phyloP scores from a whole-genome alignment of 2,329 filamentous ascomycete genomes.

The Calonectria pteridis region DNA sequence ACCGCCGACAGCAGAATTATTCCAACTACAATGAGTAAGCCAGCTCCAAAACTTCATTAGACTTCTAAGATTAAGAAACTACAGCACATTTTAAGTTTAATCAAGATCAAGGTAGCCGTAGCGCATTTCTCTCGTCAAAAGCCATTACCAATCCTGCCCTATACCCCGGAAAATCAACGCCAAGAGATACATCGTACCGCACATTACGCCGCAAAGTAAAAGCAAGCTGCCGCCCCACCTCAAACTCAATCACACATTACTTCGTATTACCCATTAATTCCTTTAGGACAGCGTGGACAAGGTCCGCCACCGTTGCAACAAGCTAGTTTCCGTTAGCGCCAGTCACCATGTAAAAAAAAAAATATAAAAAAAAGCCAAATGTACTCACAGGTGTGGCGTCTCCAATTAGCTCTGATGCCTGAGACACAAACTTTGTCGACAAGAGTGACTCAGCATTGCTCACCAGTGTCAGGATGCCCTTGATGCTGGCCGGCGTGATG shows the following conservation, averaged over 20 bases:
- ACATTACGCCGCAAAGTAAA: not conserved
- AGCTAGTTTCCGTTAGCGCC: conserved; percentile 36
- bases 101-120: not conserved
- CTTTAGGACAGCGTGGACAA: conserved; percentile 49
- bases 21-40: not conserved
- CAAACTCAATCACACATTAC: not conserved
- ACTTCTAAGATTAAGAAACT: not conserved
- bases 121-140: not conserved
- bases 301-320: conserved; percentile 49
- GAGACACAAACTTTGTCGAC: conserved; percentile 54
- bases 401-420: conserved; percentile 57
- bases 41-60: not conserved
- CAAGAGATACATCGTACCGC: not conserved
- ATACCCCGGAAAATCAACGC: not conserved
- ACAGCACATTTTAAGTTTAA: not conserved
- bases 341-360: not conserved
- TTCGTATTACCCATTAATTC: conserved; percentile 43
- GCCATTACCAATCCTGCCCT: not conserved
- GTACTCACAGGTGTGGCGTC: conserved; percentile 40
- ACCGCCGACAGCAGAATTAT: not conserved
- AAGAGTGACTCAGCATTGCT: conserved; percentile 55
- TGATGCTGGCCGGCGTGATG: conserved; percentile 54
- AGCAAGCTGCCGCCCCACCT: too few relatives aligned
- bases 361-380: too few relatives aligned
- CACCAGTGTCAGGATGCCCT: conserved; percentile 52